Percentiles rank a stretch among this genome's conserved stretches.
Evolutionary conservation across 2,329 filamentous ascomycete species (phyloP).

Genomic region (Penicillium sclerotigenum): DNA sequence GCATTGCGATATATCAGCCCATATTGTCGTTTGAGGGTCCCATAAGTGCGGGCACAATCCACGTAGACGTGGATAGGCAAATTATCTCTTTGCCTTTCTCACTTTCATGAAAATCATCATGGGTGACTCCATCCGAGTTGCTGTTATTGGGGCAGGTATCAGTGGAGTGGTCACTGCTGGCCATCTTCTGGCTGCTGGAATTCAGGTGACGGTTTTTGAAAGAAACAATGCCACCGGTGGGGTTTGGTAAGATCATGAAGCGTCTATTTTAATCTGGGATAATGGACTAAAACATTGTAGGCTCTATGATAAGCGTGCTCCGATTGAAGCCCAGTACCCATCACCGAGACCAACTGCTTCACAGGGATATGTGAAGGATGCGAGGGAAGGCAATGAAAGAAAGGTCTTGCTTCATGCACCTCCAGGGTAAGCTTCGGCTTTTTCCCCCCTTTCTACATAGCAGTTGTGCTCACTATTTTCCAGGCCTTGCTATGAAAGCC

Average conservation of each 20-base stretch:
- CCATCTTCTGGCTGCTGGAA: conserved; percentile 45
- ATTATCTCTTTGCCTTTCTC: background rate
- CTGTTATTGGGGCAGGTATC: conserved; percentile 53
- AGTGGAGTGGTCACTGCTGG: conserved; percentile 49
- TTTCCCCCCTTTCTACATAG: too few species aligned
- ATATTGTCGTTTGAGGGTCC: background rate
- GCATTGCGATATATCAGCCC: conserved; percentile 13
- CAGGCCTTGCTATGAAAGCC: conserved; percentile 52
- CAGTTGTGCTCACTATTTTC: background rate
- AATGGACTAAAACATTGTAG: conserved; percentile 25
- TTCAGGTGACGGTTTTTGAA: conserved; percentile 56
- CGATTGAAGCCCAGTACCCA: conserved; percentile 50
- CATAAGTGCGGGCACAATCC: background rate
- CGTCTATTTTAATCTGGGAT: background rate
- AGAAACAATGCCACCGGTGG: conserved; percentile 53
- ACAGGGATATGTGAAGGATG: conserved; percentile 24
- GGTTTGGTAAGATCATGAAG: conserved; percentile 47
- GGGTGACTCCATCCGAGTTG: conserved; percentile 33
- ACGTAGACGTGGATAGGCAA: background rate
- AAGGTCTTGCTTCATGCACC: conserved; percentile 41
- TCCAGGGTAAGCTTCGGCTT: conserved; percentile 42
- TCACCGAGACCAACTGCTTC: conserved; percentile 36
- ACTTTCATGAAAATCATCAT: conserved; percentile 12
- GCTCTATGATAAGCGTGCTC: conserved; percentile 51
- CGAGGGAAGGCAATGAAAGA: conserved; percentile 16